Conservation (phyloP, 202 grass and related monocot species). For the Cymbopogon flexuosus region DNA sequence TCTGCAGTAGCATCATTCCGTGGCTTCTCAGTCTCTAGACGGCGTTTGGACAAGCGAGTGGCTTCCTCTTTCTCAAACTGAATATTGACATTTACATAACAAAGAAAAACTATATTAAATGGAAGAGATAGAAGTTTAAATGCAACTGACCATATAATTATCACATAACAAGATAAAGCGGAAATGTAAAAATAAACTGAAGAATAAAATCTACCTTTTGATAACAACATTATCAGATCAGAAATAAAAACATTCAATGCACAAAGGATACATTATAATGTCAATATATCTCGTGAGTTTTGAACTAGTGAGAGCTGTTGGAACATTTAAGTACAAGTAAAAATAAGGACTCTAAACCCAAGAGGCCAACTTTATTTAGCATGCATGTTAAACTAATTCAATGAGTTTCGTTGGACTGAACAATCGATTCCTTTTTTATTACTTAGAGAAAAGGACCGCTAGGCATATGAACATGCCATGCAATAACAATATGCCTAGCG, state of each 20-base stretch:
- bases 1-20: constrained; percentile 69
- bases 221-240: neutral
- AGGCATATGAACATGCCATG: neutral
- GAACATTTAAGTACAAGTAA: neutral
- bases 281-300: neutral
- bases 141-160: constrained; percentile 2
- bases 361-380: constrained; percentile 2
- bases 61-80: constrained; percentile 72
- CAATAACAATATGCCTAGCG: neutral
- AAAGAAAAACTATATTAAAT: constrained; percentile 21
- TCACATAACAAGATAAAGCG: neutral
- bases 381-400: neutral
- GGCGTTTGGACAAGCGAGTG: constrained; percentile 57
- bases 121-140: constrained; percentile 4
- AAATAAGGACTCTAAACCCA: neutral
- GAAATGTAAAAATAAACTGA: constrained; percentile 16
- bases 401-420: neutral
- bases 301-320: neutral
- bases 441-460: neutral
- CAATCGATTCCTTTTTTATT: neutral
- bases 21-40: constrained; percentile 64
- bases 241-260: constrained; percentile 5
- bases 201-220: neutral
- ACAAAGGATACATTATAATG: neutral
- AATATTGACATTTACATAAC: constrained; percentile 28